A percentile compares a stretch with the other conserved stretches of the same genome.
These are phyloP conservation scores for Candida sojae DNA, from an alignment of 1,139 yeast genomes.

Conservation along the genomic window DNA sequence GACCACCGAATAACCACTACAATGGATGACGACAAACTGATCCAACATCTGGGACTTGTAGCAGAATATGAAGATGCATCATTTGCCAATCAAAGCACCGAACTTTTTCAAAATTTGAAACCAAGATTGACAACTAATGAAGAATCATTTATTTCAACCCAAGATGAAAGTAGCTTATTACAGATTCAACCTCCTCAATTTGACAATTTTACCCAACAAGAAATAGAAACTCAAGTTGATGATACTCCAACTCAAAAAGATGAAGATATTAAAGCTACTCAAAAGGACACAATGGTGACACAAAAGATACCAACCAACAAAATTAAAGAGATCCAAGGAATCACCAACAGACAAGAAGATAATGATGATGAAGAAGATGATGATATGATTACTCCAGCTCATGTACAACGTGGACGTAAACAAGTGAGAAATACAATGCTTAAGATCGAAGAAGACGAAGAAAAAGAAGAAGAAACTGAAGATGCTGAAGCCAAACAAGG, in stretches of 20 bases:
- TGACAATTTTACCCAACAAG: conserved; percentile 15
- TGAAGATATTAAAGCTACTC: conserved; percentile 11
- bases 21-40: conserved; percentile 1
- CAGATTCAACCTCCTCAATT: conserved; percentile 12
- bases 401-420: conserved; percentile 27
- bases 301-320: conserved; percentile 11
- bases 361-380: conserved; percentile 16
- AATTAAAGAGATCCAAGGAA: background rate
- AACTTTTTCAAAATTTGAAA: conserved; percentile 33
- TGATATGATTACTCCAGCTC: conserved; percentile 30
- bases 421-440: conserved; percentile 19
- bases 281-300: conserved; percentile 10
- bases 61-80: background rate
- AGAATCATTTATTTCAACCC: conserved; percentile 9
- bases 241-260: conserved; percentile 19
- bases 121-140: conserved; percentile 19
- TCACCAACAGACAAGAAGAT: background rate
- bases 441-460: conserved; percentile 20
- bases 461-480: conserved; percentile 19
- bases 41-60: background rate
- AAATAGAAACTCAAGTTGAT: conserved; percentile 19
- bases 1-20: conserved; percentile 4
- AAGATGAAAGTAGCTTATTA: conserved; percentile 3
- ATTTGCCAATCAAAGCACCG: conserved; percentile 9
- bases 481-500: conserved; percentile 15